Evolutionary conservation across 176 grass and related monocot species (phyloP).

Genomic region (Oryza meridionalis): DNA sequence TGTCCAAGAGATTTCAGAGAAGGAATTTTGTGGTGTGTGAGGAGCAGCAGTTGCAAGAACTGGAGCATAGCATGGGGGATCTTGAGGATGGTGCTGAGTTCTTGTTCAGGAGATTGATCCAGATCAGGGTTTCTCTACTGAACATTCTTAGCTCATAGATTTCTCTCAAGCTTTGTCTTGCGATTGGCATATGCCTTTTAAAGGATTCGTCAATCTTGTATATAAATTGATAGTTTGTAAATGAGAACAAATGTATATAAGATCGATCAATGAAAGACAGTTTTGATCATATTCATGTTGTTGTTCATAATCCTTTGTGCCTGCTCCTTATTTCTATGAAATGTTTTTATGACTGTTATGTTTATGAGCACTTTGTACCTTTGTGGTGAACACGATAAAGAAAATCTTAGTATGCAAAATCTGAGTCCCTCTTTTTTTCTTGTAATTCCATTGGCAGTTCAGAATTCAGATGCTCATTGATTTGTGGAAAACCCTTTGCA

Average conservation of each 20-base stretch:
- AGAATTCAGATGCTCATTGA: neutral
- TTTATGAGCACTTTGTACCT: neutral
- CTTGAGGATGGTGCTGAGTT: constrained; percentile 37
- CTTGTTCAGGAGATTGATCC: constrained; percentile 52
- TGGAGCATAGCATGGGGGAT: constrained; percentile 42
- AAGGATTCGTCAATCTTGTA: constrained; percentile 2
- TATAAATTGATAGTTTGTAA: neutral
- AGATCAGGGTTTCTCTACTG: constrained; percentile 49
- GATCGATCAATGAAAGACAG: neutral
- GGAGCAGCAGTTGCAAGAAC: constrained; percentile 49
- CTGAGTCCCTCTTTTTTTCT: neutral
- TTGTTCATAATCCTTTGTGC: neutral
- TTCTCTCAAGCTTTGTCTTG: neutral
- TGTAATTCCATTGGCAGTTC: neutral
- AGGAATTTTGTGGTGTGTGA: constrained; percentile 32
- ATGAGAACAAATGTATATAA: constrained; percentile 19
- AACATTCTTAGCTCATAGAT: constrained; percentile 54
- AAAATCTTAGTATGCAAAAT: neutral
- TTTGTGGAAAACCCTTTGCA: neutral
- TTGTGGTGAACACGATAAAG: neutral
- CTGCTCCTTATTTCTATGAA: neutral
- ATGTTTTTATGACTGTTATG: neutral
- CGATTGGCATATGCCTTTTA: neutral
- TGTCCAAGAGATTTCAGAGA: constrained; percentile 52
- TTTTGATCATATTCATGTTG: constrained; percentile 24